phyloP scores from a whole-genome alignment of 2,329 filamentous ascomycete species.

The Penicillium sp. region DNA sequence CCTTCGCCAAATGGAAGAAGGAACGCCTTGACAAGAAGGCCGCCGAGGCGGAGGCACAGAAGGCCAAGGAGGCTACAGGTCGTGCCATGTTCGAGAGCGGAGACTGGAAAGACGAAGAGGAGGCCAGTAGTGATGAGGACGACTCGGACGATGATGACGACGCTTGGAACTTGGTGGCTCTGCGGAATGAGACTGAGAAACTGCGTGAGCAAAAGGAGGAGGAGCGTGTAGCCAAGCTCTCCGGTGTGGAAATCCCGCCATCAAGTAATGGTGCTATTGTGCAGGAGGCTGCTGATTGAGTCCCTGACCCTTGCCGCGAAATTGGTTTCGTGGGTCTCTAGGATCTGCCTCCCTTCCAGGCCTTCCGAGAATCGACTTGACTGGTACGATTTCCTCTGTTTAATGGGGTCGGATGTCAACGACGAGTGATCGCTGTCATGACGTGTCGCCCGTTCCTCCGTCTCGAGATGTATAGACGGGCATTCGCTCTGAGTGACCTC shows the following conservation, averaged over 20 bases:
- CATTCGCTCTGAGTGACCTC: conserved; percentile 26
- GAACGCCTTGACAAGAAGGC: conserved; percentile 93
- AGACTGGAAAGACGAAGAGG: conserved; percentile 72
- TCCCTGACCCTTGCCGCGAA: conserved; percentile 23
- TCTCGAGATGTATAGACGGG: conserved; percentile 7
- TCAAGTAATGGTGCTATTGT: conserved; percentile 26
- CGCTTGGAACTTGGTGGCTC: conserved; percentile 77
- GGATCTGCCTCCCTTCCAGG: conserved; percentile 22
- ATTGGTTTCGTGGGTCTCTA: conserved; percentile 35
- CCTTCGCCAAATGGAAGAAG: conserved; percentile 97
- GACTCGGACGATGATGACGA: conserved; percentile 58
- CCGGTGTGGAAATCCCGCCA: conserved; percentile 33
- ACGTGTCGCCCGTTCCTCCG: conserved; percentile 8
- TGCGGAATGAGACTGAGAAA: conserved; percentile 83
- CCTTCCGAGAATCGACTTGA: conserved; percentile 12
- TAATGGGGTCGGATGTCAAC: conserved; percentile 29
- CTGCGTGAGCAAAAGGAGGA: conserved; percentile 76
- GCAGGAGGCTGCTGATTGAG: conserved; percentile 37
- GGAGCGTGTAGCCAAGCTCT: conserved; percentile 58
- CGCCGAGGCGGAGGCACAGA: conserved; percentile 85
- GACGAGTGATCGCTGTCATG: conserved; percentile 33
- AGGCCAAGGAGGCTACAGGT: conserved; percentile 93
- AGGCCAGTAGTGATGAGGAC: conserved; percentile 63
- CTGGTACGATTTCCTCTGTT: conserved; percentile 15
- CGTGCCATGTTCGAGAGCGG: conserved; percentile 95